Conservation (phyloP, 192 early-diverging fungal genomes). For the Lobulomyces angularis region DNA sequence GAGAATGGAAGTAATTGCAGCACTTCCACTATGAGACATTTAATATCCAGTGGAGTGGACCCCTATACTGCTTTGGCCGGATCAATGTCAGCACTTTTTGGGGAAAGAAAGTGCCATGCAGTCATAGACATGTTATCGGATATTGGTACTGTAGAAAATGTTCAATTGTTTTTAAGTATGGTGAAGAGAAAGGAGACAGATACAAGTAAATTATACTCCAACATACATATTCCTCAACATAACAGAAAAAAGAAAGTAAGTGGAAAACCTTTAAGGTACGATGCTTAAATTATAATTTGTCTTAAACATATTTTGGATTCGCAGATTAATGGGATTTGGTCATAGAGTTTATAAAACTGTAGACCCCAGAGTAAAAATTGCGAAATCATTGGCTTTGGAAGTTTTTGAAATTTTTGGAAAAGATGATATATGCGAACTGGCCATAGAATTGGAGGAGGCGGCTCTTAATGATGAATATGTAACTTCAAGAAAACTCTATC, state of each 20-base stretch:
- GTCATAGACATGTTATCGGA: conserved; percentile 9
- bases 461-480: conserved; percentile 53
- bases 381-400: no score
- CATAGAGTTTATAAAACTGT: conserved; percentile 52
- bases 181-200: no score
- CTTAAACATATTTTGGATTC: no score
- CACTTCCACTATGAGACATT: conserved; percentile 9
- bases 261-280: no score
- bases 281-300: no score
- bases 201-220: no score
- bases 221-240: no score
- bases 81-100: neutral
- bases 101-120: neutral
- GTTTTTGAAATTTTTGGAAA: conserved; percentile 54
- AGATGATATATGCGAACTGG: conserved; percentile 47
- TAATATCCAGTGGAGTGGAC: neutral
- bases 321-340: conserved; percentile 22
- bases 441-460: conserved; percentile 44
- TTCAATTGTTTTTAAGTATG: conserved; percentile 26
- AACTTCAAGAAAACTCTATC: conserved; percentile 48
- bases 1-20: conserved; percentile 38
- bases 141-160: conserved; percentile 8
- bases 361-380: conserved; percentile 52
- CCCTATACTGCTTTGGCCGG: neutral
- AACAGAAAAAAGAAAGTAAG: no score